These are phyloP conservation scores for Pecoramyces ruminantium DNA, from an alignment of 192 early-diverging fungal species.

Conservation along the genomic window DNA sequence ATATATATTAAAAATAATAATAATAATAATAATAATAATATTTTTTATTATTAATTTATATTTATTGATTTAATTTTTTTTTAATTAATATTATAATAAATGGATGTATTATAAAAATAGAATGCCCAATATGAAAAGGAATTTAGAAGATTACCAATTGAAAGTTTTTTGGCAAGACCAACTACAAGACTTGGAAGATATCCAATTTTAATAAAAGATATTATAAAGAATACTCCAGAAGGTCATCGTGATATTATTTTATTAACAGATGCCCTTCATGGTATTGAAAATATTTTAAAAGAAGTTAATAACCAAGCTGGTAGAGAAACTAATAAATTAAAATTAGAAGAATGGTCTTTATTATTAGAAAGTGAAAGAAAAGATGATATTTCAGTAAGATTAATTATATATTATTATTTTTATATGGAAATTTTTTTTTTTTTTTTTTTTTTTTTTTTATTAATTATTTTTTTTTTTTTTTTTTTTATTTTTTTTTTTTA, in stretches of 20 bases:
- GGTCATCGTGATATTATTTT: conserved; percentile 59
- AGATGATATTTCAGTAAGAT: neutral
- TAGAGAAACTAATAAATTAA: conserved; percentile 72
- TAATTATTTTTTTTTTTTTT: too few species aligned
- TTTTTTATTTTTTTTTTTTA: too few species aligned
- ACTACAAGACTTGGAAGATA: conserved; percentile 81
- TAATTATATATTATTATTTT: too few species aligned
- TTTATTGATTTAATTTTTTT: too few species aligned
- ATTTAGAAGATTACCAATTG: conserved; percentile 63
- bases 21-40: too few species aligned
- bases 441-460: too few species aligned
- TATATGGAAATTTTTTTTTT: too few species aligned
- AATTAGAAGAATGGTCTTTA: conserved; percentile 23
- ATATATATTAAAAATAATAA: too few species aligned
- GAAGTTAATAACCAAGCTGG: conserved; percentile 81
- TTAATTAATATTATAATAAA: too few species aligned
- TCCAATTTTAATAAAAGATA: conserved; percentile 58
- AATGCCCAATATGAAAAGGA: conserved; percentile 24
- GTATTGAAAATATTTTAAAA: conserved; percentile 52
- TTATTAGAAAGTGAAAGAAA: neutral
- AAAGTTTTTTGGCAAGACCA: conserved; percentile 75
- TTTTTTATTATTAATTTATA: too few species aligned
- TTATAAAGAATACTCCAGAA: conserved; percentile 64
- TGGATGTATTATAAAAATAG: too few species aligned
- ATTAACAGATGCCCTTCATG: conserved; percentile 51